Evolutionary conservation across 164 flowering plant genomes (phyloP).

Genomic region (Macadamia tetraphylla): DNA sequence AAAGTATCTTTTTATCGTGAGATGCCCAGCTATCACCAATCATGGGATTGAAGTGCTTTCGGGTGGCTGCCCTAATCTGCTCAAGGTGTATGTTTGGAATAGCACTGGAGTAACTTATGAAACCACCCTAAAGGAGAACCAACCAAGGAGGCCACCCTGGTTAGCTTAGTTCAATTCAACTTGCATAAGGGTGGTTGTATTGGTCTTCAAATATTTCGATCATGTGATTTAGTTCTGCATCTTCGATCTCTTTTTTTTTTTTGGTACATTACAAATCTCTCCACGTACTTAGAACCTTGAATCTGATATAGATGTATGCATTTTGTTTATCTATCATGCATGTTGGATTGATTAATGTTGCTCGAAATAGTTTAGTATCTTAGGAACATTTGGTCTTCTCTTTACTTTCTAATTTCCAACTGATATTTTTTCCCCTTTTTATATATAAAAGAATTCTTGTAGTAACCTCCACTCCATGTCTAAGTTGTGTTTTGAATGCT

Average conservation of each 20-base stretch:
- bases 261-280: too few species aligned
- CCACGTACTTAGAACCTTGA: too few species aligned
- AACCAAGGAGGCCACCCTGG: too few species aligned
- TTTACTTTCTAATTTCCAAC: not conserved
- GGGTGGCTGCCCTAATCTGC: slow-evolving; percentile 75
- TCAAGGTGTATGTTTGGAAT: slow-evolving; percentile 78
- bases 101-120: slow-evolving; percentile 64
- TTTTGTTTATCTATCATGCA: too few species aligned
- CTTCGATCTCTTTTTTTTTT: too few species aligned
- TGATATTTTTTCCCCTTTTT: not conserved
- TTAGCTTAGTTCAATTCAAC: too few species aligned
- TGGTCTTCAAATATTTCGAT: too few species aligned
- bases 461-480: not conserved
- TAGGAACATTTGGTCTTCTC: not conserved
- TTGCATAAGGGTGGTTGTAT: too few species aligned
- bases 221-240: too few species aligned
- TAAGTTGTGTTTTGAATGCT: not conserved
- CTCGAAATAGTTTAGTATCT: too few species aligned
- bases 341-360: too few species aligned
- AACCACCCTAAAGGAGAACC: not conserved
- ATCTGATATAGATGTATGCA: too few species aligned
- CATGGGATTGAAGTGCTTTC: slow-evolving; percentile 62
- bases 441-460: not conserved
- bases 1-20: slow-evolving; percentile 74
- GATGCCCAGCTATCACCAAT: slow-evolving; percentile 58